phyloP scores from a whole-genome alignment of 2,329 filamentous ascomycete species.

The Calonectria montana region DNA sequence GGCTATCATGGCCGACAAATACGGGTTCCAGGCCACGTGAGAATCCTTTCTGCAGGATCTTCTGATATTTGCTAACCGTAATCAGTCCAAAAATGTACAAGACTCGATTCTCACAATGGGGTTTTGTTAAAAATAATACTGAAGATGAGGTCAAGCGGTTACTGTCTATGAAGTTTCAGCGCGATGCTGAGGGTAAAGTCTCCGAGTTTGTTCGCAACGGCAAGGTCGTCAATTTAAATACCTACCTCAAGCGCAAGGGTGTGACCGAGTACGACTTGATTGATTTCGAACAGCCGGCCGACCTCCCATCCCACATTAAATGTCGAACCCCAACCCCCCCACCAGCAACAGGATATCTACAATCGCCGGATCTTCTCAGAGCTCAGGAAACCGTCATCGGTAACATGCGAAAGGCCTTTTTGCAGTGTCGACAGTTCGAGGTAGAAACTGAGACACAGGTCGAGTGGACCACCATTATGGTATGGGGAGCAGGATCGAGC shows the following conservation, averaged over 20 bases:
- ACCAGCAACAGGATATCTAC: conserved; percentile 54
- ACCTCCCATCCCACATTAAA: conserved; percentile 56
- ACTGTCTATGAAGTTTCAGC: conserved; percentile 63
- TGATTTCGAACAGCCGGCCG: conserved; percentile 56
- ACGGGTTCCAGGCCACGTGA: conserved; percentile 62
- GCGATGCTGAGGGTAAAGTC: conserved; percentile 64
- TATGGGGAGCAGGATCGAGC: conserved; percentile 58
- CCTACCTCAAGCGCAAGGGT: conserved; percentile 64
- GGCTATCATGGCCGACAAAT: conserved; percentile 61
- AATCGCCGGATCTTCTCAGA: conserved; percentile 56
- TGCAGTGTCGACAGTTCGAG: conserved; percentile 58
- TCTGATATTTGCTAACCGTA: conserved; percentile 27
- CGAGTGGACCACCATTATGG: conserved; percentile 55
- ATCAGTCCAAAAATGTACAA: conserved; percentile 66
- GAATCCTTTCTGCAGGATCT: conserved; percentile 29
- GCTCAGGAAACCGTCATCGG: conserved; percentile 57
- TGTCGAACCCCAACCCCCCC: conserved; percentile 59
- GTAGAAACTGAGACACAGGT: conserved; percentile 51
- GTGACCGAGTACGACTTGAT: conserved; percentile 65
- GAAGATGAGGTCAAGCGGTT: conserved; percentile 64
- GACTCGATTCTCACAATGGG: conserved; percentile 66
- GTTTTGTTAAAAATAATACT: conserved; percentile 66
- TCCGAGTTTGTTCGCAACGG: conserved; percentile 65
- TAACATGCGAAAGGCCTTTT: conserved; percentile 57
- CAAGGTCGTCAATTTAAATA: conserved; percentile 62